Conservation (phyloP, 2,329 filamentous ascomycete genomes). For the Hortaea werneckii region DNA sequence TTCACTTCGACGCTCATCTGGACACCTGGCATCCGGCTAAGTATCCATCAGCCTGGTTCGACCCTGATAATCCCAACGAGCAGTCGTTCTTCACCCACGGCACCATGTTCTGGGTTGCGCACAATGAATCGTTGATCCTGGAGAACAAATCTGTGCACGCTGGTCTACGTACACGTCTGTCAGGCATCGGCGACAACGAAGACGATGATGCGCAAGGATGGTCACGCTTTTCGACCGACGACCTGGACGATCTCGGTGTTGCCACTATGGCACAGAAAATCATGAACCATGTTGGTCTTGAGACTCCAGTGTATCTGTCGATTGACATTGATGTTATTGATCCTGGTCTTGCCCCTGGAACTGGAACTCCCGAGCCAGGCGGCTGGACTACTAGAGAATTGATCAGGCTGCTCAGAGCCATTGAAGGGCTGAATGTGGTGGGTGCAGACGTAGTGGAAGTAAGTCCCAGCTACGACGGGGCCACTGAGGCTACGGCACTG, state of each 20-base stretch:
- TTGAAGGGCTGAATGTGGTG: conserved; percentile 75
- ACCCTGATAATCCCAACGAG: conserved; percentile 39
- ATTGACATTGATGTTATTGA: conserved; percentile 77
- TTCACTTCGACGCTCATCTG: conserved; percentile 53
- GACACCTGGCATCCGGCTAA: conserved; percentile 78
- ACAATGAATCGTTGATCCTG: conserved; percentile 66
- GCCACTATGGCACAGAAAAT: conserved; percentile 61
- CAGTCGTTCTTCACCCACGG: conserved; percentile 78
- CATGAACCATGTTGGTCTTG: conserved; percentile 58
- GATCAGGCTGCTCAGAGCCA: conserved; percentile 69
- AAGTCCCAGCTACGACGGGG: conserved; percentile 71
- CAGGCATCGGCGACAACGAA: conserved; percentile 58
- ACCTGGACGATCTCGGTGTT: conserved; percentile 74
- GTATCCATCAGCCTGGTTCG: conserved; percentile 67
- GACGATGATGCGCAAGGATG: conserved; percentile 66
- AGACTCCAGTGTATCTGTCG: conserved; percentile 69
- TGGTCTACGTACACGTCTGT: conserved; percentile 68
- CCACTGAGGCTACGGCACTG: conserved; percentile 69
- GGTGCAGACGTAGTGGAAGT: conserved; percentile 89
- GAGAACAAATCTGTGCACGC: conserved; percentile 72
- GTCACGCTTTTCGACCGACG: conserved; percentile 69
- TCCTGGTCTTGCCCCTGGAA: conserved; percentile 53
- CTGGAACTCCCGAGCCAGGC: conserved; percentile 76
- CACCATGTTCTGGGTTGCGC: conserved; percentile 84
- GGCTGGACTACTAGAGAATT: conserved; percentile 87